A percentile compares a stretch with the other conserved stretches of the same genome.
Evolutionary conservation across 73 alveolate species (phyloP).

Genomic region (Paramecium caudatum): DNA sequence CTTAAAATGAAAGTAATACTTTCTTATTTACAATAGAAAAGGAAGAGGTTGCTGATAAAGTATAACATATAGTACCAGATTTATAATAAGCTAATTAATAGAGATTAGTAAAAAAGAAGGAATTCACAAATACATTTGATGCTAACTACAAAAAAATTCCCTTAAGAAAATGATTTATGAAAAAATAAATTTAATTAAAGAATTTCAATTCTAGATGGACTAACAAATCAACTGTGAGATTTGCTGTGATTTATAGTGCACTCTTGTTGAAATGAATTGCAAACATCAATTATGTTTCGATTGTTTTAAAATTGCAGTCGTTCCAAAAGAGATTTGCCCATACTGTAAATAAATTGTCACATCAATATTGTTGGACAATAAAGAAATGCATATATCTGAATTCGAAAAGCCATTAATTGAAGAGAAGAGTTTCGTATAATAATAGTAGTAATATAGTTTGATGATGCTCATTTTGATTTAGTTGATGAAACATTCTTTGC

Average conservation of each 20-base stretch:
- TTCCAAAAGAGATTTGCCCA: conserved; percentile 58
- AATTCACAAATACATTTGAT: conserved; percentile 72
- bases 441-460: background rate
- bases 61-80: conserved; percentile 59
- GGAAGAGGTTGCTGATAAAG: conserved; percentile 42
- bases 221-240: no score
- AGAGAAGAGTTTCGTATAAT: background rate
- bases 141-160: conserved; percentile 75
- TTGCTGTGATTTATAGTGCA: background rate
- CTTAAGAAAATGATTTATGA: conserved; percentile 68
- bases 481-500: conserved; percentile 22
- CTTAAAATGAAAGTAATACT: no score
- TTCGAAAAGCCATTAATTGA: conserved; percentile 44
- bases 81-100: conserved; percentile 25
- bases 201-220: no score
- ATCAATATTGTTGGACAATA: background rate
- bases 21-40: background rate
- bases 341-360: conserved; percentile 52
- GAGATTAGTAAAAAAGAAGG: conserved; percentile 53
- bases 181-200: background rate
- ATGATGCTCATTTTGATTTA: conserved; percentile 56
- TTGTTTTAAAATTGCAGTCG: conserved; percentile 12
- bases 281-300: conserved; percentile 15
- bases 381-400: background rate
- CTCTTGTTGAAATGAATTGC: conserved; percentile 24